Conservation (phyloP, 495 filamentous ascomycete species). For the Darksidea phi region DNA sequence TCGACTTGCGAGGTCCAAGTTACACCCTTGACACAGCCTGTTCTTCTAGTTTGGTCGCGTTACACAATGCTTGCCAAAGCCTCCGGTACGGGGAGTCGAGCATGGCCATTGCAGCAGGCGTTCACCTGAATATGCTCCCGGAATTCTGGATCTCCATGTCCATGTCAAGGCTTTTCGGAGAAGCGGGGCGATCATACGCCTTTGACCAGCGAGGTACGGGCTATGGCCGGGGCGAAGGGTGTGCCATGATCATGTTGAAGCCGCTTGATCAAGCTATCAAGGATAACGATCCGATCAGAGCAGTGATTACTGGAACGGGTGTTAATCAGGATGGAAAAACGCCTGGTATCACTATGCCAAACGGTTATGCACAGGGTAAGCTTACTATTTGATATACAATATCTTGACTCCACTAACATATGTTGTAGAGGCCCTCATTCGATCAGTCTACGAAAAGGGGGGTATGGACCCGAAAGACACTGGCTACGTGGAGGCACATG, state of each 20-base stretch:
- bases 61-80: conserved; percentile 19
- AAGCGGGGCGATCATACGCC: conserved; percentile 19
- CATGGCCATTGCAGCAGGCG: conserved; percentile 13
- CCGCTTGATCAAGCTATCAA: conserved; percentile 44
- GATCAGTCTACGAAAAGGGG: conserved; percentile 14
- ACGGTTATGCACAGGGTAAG: conserved; percentile 9
- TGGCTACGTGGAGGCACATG: conserved; percentile 24
- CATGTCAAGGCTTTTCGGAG: conserved; percentile 10
- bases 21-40: conserved; percentile 20
- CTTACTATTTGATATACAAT: background rate
- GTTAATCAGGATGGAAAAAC: conserved; percentile 36
- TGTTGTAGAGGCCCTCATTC: conserved; percentile 7
- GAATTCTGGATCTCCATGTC: conserved; percentile 2
- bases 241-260: conserved; percentile 44
- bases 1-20: conserved; percentile 18
- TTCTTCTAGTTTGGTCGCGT: conserved; percentile 12
- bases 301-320: conserved; percentile 45
- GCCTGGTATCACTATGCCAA: conserved; percentile 25
- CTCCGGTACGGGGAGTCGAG: conserved; percentile 19
- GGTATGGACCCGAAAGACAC: conserved; percentile 11
- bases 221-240: conserved; percentile 28
- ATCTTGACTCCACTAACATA: background rate
- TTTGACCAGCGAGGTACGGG: conserved; percentile 20
- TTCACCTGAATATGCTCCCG: conserved; percentile 10
- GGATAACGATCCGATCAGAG: conserved; percentile 50